These are phyloP conservation scores for Blastomyces emzantsi DNA, from an alignment of 2,329 filamentous ascomycete species.

Conservation along the genomic window DNA sequence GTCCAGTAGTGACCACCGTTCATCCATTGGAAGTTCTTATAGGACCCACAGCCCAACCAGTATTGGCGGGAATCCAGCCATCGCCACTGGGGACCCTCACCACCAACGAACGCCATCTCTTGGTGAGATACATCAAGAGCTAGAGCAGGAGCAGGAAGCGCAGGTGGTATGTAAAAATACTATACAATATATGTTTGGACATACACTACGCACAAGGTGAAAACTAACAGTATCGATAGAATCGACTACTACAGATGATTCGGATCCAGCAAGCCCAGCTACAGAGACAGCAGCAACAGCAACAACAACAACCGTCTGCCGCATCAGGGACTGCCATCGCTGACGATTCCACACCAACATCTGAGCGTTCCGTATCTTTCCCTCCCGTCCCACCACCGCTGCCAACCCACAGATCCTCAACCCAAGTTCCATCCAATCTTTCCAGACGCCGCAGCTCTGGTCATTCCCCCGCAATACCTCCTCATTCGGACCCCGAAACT, in stretches of 20 bases:
- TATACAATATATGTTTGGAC: constrained; percentile 2
- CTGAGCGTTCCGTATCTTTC: constrained; percentile 35
- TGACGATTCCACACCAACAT: constrained; percentile 37
- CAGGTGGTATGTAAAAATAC: constrained; percentile 36
- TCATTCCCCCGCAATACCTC: constrained; percentile 27
- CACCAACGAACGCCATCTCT: constrained; percentile 41
- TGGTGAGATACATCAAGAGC: constrained; percentile 43
- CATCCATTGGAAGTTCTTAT: constrained; percentile 32
- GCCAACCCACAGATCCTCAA: constrained; percentile 27
- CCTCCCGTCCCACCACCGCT: constrained; percentile 25
- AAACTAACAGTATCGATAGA: constrained; percentile 25
- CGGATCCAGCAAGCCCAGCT: constrained; percentile 40
- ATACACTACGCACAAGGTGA: neutral
- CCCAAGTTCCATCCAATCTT: constrained; percentile 25
- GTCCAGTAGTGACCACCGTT: constrained; percentile 29
- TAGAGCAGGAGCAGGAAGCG: constrained; percentile 45
- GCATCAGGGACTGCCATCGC: constrained; percentile 27
- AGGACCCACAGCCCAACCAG: constrained; percentile 37
- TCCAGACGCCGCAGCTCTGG: constrained; percentile 31
- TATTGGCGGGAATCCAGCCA: constrained; percentile 34
- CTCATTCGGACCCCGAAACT: constrained; percentile 14
- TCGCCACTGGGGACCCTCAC: constrained; percentile 39
- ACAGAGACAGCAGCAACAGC: constrained; percentile 30
- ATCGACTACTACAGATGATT: constrained; percentile 43
- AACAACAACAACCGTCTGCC: constrained; percentile 25